phyloP scores from a whole-genome alignment of 495 filamentous ascomycete species.

The Neurospora intermedia region DNA sequence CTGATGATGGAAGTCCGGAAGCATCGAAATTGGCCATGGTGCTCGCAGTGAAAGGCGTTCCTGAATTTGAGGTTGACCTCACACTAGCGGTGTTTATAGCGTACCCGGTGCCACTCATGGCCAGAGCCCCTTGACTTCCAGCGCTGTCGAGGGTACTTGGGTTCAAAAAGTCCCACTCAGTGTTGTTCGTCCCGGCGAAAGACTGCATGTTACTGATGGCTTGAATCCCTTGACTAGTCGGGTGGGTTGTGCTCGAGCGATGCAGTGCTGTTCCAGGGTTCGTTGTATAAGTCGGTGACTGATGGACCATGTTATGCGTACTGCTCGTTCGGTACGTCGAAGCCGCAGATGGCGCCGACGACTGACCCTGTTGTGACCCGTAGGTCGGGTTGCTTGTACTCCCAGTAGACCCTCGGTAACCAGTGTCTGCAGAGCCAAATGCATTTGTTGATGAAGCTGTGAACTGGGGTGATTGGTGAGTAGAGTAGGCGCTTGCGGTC shows the following conservation, averaged over 20 bases:
- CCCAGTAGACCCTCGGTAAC: conserved; percentile 26
- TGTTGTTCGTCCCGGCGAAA: conserved; percentile 9
- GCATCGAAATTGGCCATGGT: conserved; percentile 17
- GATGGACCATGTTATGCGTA: conserved; percentile 25
- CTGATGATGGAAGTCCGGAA: conserved; percentile 5
- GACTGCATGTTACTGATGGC: conserved; percentile 13
- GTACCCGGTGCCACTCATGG: conserved; percentile 13
- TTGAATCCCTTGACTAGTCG: conserved; percentile 15
- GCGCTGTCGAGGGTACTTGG: conserved; percentile 26
- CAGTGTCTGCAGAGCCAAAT: conserved; percentile 25
- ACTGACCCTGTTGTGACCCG: conserved; percentile 26
- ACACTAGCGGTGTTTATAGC: conserved; percentile 7
- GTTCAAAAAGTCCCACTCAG: conserved; percentile 30
- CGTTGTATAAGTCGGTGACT: conserved; percentile 26
- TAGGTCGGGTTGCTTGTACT: conserved; percentile 20
- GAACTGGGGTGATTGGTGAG: conserved; percentile 35
- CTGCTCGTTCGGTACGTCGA: conserved; percentile 22
- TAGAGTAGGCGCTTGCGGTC: conserved; percentile 24
- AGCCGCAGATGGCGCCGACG: conserved; percentile 24
- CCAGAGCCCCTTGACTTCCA: conserved; percentile 16
- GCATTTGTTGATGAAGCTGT: conserved; percentile 25
- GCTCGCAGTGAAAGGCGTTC: conserved; percentile 10
- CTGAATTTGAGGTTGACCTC: conserved; percentile 9
- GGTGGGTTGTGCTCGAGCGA: conserved; percentile 13
- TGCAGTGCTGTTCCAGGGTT: conserved; percentile 9